These are phyloP conservation scores for Lactuca saligna DNA, from an alignment of 129 eudicot genomes.

Conservation along the genomic window DNA sequence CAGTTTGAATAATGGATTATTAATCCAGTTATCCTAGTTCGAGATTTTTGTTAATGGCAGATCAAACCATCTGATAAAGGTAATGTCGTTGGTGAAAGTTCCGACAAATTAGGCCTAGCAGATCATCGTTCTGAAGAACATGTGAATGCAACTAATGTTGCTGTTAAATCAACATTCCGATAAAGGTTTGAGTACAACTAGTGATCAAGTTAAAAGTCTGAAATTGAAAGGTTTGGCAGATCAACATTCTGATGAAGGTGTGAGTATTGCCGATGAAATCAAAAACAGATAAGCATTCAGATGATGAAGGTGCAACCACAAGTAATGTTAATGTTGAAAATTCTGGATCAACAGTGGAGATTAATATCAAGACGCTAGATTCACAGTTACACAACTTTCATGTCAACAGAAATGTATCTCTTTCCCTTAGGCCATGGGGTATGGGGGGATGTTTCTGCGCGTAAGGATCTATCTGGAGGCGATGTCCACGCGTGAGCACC, in stretches of 20 bases:
- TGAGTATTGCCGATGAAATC: too few relatives aligned
- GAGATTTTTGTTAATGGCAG: conserved; percentile 50
- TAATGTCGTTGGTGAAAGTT: neutral
- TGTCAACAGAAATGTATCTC: conserved; percentile 62
- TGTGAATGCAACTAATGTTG: conserved; percentile 29
- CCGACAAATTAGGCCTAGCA: too few relatives aligned
- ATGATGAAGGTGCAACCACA: conserved; percentile 11
- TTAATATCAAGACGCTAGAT: conserved; percentile 85
- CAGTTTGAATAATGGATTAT: conserved; percentile 5
- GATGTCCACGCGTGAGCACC: too few relatives aligned
- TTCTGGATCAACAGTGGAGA: conserved; percentile 53
- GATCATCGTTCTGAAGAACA: neutral
- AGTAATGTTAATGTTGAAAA: conserved; percentile 8
- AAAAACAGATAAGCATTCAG: conserved; percentile 8
- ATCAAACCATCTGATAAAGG: conserved; percentile 47
- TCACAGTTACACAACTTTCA: conserved; percentile 64
- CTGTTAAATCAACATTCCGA: conserved; percentile 8
- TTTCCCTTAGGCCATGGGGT: too few relatives aligned
- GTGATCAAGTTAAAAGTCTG: conserved; percentile 2
- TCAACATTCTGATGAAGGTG: conserved; percentile 22
- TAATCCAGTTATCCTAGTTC: conserved; percentile 5
- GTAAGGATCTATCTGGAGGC: too few relatives aligned
- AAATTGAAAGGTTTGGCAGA: neutral
- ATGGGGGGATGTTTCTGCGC: too few relatives aligned
- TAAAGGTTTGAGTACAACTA: conserved; percentile 11